Evolutionary conservation across 352 stramenopile species (phyloP), one percentile per base, ranked within the genome.

Genomic region (Stramenopiles sp.): DNA sequence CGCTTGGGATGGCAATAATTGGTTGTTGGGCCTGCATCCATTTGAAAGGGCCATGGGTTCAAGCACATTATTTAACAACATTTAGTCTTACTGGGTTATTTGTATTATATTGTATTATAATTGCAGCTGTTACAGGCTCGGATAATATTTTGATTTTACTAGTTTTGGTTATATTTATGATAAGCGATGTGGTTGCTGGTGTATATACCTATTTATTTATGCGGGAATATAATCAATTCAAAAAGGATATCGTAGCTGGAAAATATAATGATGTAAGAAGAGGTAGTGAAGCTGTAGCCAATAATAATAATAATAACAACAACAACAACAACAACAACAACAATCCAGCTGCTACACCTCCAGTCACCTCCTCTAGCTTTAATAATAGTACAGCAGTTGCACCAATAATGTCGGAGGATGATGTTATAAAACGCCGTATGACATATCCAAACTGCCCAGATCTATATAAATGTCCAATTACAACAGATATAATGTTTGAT

Each of bases 401-500:
- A 13, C 38, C 38, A 53, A 53, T 53, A 53, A 53, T 53, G 13
- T 13, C 4, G 4, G 38, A 4, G 4, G 13, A 4, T 53, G 4
- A 4, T 53, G 38, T 53, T 53, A 53, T 13, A 13, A 13, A 4
- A 53, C 4, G 38, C 38, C 4, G 13, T 13, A 13, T 53, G 4
- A 13, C 38, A 13, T 33, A 33, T 20, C 65, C 65, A 31, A 20
- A 76, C 13, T 33, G 30, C 13, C 65, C 65, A 33, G 65, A 76
- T 7, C 13, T 76, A 33, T 76, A 76, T 33, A 31, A 33, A 31
- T 86, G 83, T 74, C 80, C 84, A 23, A 84, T 87, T 78, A 80
- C 27, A 20, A 63, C 78, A 13, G 20, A 83, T 23, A 78, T 88
- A 30, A 88, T 88, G 85, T 78, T 74, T 20, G 85, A 88, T 73